phyloP scores from a whole-genome alignment of 257 asterid genomes.

The Capsicum rhomboideum region DNA sequence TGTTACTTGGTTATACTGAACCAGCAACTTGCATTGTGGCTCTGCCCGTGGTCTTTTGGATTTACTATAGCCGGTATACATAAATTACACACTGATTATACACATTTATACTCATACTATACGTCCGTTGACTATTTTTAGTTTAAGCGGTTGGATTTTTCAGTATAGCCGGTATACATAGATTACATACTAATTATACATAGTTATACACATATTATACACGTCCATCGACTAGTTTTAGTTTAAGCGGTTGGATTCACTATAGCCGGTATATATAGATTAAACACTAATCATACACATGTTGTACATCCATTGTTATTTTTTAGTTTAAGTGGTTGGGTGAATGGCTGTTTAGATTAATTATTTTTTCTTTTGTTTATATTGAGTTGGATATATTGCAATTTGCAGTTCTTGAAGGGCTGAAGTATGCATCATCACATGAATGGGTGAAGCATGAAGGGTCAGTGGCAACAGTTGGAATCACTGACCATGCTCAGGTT shows the following conservation, averaged over 20 bases:
- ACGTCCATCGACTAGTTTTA: too few species aligned
- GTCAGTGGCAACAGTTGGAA: conserved; percentile 69
- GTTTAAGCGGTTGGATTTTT: too few species aligned
- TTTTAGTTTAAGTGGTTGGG: neutral
- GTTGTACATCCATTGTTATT: neutral
- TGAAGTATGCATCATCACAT: conserved; percentile 70
- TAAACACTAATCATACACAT: too few species aligned
- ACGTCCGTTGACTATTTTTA: too few species aligned
- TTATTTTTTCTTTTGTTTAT: neutral
- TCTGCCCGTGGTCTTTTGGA: too few species aligned
- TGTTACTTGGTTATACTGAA: neutral
- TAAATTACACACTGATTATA: neutral
- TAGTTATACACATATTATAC: neutral
- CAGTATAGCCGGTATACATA: neutral
- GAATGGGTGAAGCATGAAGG: conserved; percentile 98
- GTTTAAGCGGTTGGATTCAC: neutral
- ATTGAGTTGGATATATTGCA: neutral
- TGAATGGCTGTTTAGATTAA: neutral
- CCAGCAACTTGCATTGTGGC: neutral
- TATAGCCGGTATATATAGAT: neutral
- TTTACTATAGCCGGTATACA: neutral
- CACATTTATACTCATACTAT: neutral
- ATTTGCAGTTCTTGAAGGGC: conserved; percentile 62
- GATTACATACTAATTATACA: neutral
- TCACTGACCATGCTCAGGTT: conserved; percentile 93